These are phyloP conservation scores for Chlamydomonas schloesseri DNA, from an alignment of 139 green algal genomes.

Conservation along the genomic window DNA sequence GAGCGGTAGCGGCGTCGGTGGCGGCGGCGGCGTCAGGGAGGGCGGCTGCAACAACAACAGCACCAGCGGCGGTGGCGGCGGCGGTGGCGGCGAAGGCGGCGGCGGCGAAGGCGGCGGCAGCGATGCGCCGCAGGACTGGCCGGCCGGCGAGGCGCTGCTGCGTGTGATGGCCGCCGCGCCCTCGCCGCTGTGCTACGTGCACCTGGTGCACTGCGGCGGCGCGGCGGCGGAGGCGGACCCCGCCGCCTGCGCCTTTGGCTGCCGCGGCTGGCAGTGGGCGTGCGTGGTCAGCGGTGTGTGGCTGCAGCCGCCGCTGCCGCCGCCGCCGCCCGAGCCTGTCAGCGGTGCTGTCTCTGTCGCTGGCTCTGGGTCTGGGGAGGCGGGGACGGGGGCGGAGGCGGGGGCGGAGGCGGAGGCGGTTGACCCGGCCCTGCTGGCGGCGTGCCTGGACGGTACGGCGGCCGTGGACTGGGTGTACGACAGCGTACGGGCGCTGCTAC, in stretches of 20 bases:
- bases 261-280: constrained; percentile 11
- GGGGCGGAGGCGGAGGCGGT: no score
- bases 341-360: no score
- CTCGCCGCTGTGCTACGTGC: not conserved
- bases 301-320: not conserved
- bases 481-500: not conserved
- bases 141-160: not conserved
- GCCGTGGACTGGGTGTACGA: constrained; percentile 6
- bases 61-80: not conserved
- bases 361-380: no score
- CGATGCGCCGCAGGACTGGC: no score
- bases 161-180: not conserved
- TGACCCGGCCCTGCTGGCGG: not conserved
- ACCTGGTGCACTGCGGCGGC: constrained; percentile 7
- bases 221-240: not conserved
- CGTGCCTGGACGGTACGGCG: not conserved
- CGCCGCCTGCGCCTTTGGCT: not conserved
- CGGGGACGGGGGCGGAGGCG: no score
- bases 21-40: no score
- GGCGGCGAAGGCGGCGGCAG: no score
- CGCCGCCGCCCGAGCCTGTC: no score
- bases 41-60: no score
- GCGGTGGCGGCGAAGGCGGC: not conserved
- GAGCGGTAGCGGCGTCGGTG: no score
- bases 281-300: not conserved